Evolutionary conservation across 2,329 filamentous ascomycete genomes (phyloP), one percentile per base, ranked within the genome.

Genomic region (Neopestalotiopsis clavispora): DNA sequence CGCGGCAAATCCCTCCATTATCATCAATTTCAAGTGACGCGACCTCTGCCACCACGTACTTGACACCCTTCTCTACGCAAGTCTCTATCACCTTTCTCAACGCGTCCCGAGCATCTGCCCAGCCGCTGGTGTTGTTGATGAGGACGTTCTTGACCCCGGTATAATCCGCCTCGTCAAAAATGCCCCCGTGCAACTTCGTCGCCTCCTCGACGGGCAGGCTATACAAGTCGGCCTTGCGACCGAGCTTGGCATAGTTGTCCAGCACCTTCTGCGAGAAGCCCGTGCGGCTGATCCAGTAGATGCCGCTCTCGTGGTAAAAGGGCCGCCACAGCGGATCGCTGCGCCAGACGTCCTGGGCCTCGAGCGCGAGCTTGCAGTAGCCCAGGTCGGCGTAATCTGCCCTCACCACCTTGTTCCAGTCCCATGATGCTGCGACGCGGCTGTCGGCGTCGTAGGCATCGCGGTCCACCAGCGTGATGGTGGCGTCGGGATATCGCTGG

Each of bases 371-470:
- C 63, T 85, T 78, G 77, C 87, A 89, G 81, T 93, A 93, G 17
- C 89, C 78, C 1, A 87, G 79, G 73, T 91, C 88, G 67, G 87
- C 84, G 79, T 93, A 93, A 77, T 93, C 91, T 63, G 90, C 89
- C 67, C 91, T 88, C 14, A 93, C 84, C 30, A 92, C 89, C 78
- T 92, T 93, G 81, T 92, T 93, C 86, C 90, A 90, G 80, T 94
- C 91, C 83, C 89, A 91, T 0, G 91, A 92, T 0, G 91, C 91
- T 40, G 90, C 90, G 30, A 84, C 81, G 2, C 81, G 80, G 66
- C 75, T 78, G 0, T 82, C 79, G 82, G 85, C 85, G 32, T 87
- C 84, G 60, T 80, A 83, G 2, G 84, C 80, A 68, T 86, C 82
- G 13, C 87, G 85, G 79, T 92, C 89, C 28, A 92, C 80, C 2